A percentile compares a stretch with the other conserved stretches of the same genome.
phyloP scores from a whole-genome alignment of 768 basidiomycete species.

The Naematelia aurantialba region DNA sequence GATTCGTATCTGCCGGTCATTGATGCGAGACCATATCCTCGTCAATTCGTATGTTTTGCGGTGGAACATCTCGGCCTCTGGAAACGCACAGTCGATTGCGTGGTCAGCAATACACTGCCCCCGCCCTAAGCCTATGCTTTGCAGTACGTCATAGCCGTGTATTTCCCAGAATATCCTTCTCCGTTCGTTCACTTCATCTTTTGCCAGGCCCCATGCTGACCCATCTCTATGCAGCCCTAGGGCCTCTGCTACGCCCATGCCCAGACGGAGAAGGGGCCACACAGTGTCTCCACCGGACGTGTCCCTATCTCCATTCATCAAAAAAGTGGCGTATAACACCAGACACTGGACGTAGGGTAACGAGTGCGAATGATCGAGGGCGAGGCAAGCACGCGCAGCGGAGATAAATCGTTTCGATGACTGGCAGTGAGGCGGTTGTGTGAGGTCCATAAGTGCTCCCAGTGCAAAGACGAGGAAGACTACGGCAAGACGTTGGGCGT shows the following conservation, averaged over 20 bases:
- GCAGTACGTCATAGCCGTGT: constrained; percentile 20
- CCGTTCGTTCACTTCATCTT: constrained; percentile 8
- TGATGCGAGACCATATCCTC: constrained; percentile 24
- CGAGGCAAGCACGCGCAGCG: constrained; percentile 16
- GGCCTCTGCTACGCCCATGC: constrained; percentile 21
- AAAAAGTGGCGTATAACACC: constrained; percentile 16
- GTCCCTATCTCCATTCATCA: constrained; percentile 24
- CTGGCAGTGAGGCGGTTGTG: constrained; percentile 11
- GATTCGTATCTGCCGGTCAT: constrained; percentile 19
- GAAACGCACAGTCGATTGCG: constrained; percentile 18
- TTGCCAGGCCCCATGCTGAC: constrained; percentile 13
- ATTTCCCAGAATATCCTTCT: constrained; percentile 29
- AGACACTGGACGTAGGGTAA: constrained; percentile 19
- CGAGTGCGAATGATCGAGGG: constrained; percentile 17
- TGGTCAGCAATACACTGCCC: constrained; percentile 21
- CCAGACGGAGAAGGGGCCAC: constrained; percentile 23
- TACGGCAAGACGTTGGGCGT: constrained; percentile 14
- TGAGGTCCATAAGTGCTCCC: constrained; percentile 19
- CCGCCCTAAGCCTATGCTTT: constrained; percentile 18
- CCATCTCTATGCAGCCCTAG: constrained; percentile 24
- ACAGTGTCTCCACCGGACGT: constrained; percentile 12
- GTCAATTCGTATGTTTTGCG: constrained; percentile 19
- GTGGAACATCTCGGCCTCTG: constrained; percentile 18
- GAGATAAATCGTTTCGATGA: constrained; percentile 3
- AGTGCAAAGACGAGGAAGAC: constrained; percentile 15